A percentile compares a stretch with the other conserved stretches of the same genome.
phyloP scores from a whole-genome alignment of 2,329 filamentous ascomycete genomes.

The Fusarium tricinctum region DNA sequence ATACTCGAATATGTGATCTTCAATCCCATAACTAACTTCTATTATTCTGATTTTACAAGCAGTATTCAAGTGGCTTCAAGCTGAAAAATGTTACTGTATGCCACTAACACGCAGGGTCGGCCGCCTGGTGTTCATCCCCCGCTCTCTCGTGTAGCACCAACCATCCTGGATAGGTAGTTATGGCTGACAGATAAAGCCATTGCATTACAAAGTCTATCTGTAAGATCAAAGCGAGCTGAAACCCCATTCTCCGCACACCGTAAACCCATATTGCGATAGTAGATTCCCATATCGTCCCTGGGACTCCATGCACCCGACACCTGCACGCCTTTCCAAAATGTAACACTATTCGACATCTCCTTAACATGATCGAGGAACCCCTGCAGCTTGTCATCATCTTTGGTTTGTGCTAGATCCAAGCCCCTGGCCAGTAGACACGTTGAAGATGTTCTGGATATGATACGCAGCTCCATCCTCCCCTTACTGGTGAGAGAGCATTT shows the following conservation, averaged over 20 bases:
- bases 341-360: too few species aligned
- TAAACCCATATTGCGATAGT: background rate
- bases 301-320: constrained; percentile 41
- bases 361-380: too few species aligned
- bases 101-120: constrained; percentile 34
- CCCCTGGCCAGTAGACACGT: too few species aligned
- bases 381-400: too few species aligned
- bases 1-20: background rate
- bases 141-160: constrained; percentile 20
- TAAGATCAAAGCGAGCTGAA: background rate
- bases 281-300: too few species aligned
- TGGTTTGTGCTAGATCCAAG: too few species aligned
- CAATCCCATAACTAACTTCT: background rate
- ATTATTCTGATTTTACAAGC: background rate
- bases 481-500: too few species aligned
- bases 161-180: background rate
- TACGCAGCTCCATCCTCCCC: too few species aligned
- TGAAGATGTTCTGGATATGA: too few species aligned
- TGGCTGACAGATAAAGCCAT: background rate
- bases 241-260: background rate
- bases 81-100: constrained; percentile 1
- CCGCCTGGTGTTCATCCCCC: constrained; percentile 29
- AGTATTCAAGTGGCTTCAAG: constrained; percentile 17
- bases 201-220: background rate
- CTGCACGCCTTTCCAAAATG: background rate